A percentile compares a stretch with the other conserved stretches of the same genome.
phyloP scores from a whole-genome alignment of 2,329 filamentous ascomycete species.

The Chrysoporthe austroafricana region DNA sequence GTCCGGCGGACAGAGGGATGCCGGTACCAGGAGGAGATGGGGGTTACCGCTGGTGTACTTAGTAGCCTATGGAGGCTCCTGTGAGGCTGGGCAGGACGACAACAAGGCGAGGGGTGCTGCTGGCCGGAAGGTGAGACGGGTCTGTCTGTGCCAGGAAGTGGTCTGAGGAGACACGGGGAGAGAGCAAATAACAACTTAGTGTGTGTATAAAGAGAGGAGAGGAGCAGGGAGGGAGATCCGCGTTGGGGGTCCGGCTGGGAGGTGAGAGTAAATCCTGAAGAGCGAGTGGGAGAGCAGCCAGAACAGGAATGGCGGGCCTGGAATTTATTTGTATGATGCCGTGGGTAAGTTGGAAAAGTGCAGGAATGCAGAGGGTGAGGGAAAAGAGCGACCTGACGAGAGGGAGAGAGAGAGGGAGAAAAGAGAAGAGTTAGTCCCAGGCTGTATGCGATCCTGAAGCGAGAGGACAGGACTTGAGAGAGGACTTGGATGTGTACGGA shows the following conservation, averaged over 20 bases:
- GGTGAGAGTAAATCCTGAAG: not conserved
- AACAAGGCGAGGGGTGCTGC: not conserved
- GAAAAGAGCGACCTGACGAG: slow-evolving; percentile 2
- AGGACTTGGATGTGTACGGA: not conserved
- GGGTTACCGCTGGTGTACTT: not conserved
- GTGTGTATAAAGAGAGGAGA: not conserved
- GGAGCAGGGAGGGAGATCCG: not conserved
- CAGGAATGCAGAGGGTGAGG: slow-evolving; percentile 5
- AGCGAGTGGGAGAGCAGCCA: not conserved
- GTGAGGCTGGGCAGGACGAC: not conserved
- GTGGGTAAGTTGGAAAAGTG: not conserved
- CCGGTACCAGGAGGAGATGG: not conserved
- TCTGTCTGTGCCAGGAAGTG: not conserved
- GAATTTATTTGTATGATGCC: slow-evolving; percentile 7
- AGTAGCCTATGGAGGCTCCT: not conserved
- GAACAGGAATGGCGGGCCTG: not conserved
- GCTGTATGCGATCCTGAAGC: not conserved
- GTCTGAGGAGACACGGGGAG: not conserved
- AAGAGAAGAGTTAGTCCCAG: not conserved
- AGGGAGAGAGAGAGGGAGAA: not conserved
- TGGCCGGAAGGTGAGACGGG: too few relatives aligned
- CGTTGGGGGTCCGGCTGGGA: not conserved
- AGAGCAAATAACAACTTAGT: not conserved
- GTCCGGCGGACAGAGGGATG: not conserved
- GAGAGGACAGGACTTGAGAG: not conserved